Conservation (phyloP, 2,329 filamentous ascomycete genomes). For the Fusarium torulosum region DNA sequence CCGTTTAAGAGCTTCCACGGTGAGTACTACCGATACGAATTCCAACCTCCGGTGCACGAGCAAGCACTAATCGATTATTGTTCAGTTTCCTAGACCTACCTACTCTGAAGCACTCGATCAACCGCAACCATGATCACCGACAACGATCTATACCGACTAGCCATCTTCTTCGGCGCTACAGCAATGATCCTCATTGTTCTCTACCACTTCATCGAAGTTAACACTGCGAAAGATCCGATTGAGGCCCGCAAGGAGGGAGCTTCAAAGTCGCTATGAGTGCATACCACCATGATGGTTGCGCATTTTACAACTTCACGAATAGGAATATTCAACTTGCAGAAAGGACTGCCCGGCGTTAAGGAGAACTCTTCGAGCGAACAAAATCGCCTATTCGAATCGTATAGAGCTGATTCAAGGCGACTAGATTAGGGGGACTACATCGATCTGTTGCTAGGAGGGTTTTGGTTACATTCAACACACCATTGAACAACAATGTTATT, state of each 20-base stretch:
- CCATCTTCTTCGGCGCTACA: slow-evolving; percentile 90
- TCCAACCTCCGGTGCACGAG: background rate
- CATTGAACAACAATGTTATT: background rate
- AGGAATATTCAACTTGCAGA: slow-evolving; percentile 25
- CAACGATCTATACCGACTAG: slow-evolving; percentile 88
- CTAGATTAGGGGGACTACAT: slow-evolving; percentile 10
- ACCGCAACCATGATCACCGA: slow-evolving; percentile 88
- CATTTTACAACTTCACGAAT: slow-evolving; percentile 32
- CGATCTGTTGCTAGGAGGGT: slow-evolving; percentile 2
- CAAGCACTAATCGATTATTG: slow-evolving; percentile 27
- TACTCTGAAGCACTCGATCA: slow-evolving; percentile 11
- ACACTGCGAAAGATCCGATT: slow-evolving; percentile 62
- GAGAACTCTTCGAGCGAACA: slow-evolving; percentile 30
- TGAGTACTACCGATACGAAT: background rate
- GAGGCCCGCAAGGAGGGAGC: slow-evolving; percentile 24
- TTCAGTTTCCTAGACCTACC: slow-evolving; percentile 20
- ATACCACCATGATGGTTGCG: slow-evolving; percentile 11
- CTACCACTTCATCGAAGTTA: slow-evolving; percentile 97
- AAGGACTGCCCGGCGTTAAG: slow-evolving; percentile 37
- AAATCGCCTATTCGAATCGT: slow-evolving; percentile 9
- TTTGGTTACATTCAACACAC: slow-evolving; percentile 15
- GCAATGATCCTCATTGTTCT: slow-evolving; percentile 93
- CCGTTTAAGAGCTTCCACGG: background rate
- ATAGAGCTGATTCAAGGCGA: slow-evolving; percentile 13
- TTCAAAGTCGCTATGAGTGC: slow-evolving; percentile 36